Base-by-base conservation (phyloP, 176 grass and related monocot species). In the Rhynchospora breviuscula region DNA sequence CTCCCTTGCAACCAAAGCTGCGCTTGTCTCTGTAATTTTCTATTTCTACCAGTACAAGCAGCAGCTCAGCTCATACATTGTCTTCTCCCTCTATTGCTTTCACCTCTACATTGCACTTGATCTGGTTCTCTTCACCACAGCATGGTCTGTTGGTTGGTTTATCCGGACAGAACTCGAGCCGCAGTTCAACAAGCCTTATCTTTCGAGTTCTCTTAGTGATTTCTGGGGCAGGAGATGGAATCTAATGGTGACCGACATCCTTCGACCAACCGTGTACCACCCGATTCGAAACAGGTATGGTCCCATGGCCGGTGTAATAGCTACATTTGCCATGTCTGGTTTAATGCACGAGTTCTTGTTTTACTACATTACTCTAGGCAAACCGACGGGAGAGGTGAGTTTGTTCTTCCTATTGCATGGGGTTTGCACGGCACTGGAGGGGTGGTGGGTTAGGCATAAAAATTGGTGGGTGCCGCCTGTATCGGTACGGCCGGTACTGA, bases 141-240 rank as follows among this genome's bases (percentile, higher is more conserved):
- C 90, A 2, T 83, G 75, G 49, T 65, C 47, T 10, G 79, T 80
- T 22, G 61, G 85, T 40, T 60, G 80, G 59, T 4, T 89, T n/a
- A 74, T 87, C 21, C 85, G 79, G 10, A 47, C 89, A 26, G 83
- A 91, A 15, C 82, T 96, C 46, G 89, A 91, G 69, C 87, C 93
- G 26, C 93, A 93, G 57, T 93, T 96, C 91, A 73, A 96, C 88
- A 78, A 65, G 72, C 93, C 87, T 0, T 93, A 91, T 72, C 75
- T 90, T 7, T 80, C 93, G 0, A 14, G 76, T 1, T 90, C 89
- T 14, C 83, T 93, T 2, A 26, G 83, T 2, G 93, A 96, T 22
- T 93, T 91, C 62, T 96, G 89, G 93, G 90, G 91, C 12, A 87
- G 93, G 22, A 64, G 93, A 15, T 96, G 93, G 93, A 96, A 96